Conservation (phyloP, 768 basidiomycete species). For the Cystofilobasidium capitatum region DNA sequence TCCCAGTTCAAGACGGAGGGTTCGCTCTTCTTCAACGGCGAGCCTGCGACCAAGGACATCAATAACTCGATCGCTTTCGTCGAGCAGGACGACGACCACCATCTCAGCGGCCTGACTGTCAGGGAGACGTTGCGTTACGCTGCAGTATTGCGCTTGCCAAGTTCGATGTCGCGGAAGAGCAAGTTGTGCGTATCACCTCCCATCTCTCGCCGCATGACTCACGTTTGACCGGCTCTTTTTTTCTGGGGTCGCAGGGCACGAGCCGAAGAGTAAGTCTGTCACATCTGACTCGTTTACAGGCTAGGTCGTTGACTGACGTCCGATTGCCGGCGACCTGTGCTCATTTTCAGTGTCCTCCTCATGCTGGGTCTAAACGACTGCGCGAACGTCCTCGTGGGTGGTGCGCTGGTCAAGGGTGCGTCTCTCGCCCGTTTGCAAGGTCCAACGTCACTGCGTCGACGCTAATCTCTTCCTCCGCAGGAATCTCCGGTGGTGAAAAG, state of each 20-base stretch:
- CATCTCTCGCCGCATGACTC: not conserved
- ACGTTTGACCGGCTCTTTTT: not conserved
- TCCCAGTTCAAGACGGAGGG: conserved; percentile 38
- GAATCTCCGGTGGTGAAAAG: conserved; percentile 49
- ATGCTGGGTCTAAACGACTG: conserved; percentile 47
- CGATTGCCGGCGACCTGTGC: too few relatives aligned
- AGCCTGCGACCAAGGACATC: conserved; percentile 24
- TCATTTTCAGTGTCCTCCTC: conserved; percentile 34
- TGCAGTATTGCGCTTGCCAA: conserved; percentile 42
- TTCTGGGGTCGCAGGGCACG: conserved; percentile 31
- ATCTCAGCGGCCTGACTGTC: conserved; percentile 23
- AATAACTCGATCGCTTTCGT: conserved; percentile 38
- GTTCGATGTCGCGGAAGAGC: conserved; percentile 35
- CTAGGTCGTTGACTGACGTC: not conserved
- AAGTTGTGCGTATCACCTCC: conserved; percentile 32
- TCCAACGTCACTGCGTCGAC: too few relatives aligned
- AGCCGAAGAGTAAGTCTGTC: conserved; percentile 40
- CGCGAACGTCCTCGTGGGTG: conserved; percentile 46
- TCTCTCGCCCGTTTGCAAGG: not conserved
- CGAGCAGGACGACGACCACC: conserved; percentile 42
- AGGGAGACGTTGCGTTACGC: conserved; percentile 42
- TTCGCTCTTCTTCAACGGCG: conserved; percentile 37
- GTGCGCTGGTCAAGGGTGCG: conserved; percentile 36
- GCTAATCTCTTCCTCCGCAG: conserved; percentile 36
- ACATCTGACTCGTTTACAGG: not conserved